These are phyloP conservation scores for Fusarium liriodendri DNA, from an alignment of 2,329 filamentous ascomycete genomes.

Conservation along the genomic window DNA sequence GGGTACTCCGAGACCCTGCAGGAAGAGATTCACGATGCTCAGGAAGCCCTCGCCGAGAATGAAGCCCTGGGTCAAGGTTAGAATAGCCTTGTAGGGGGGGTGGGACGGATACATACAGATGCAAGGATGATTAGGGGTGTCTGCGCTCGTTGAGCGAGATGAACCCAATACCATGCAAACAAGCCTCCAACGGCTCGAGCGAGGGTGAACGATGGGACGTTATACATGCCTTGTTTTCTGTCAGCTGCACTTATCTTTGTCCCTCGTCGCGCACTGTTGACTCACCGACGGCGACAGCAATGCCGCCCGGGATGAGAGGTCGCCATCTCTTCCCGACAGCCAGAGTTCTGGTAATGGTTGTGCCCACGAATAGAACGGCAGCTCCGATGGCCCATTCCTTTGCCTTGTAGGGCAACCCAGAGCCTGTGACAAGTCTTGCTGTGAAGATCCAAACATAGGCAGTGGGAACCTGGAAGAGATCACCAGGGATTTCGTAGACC, in stretches of 20 bases:
- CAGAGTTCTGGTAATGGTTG: constrained; percentile 77
- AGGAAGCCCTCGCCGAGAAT: constrained; percentile 93
- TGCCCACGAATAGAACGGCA: constrained; percentile 77
- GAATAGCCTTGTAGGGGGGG: neutral
- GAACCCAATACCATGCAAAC: constrained; percentile 81
- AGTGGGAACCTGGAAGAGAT: constrained; percentile 92
- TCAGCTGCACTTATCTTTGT: constrained; percentile 17
- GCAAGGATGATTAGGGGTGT: constrained; percentile 92
- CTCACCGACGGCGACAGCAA: constrained; percentile 90
- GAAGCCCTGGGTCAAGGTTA: constrained; percentile 68
- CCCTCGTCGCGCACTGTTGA: neutral
- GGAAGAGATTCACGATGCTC: constrained; percentile 87
- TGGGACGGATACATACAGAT: constrained; percentile 59
- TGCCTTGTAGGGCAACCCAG: constrained; percentile 87
- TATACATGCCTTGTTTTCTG: constrained; percentile 82
- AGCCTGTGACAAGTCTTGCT: constrained; percentile 88
- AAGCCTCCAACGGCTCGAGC: constrained; percentile 85
- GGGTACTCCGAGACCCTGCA: constrained; percentile 82
- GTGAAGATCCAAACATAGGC: constrained; percentile 99
- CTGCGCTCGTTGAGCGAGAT: constrained; percentile 63
- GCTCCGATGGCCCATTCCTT: constrained; percentile 81
- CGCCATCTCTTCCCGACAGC: constrained; percentile 72
- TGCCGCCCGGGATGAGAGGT: constrained; percentile 86
- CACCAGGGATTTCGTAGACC: constrained; percentile 89
- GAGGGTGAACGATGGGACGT: constrained; percentile 94